These are phyloP conservation scores for Ceratocystis albifundus DNA, from an alignment of 2,329 filamentous ascomycete genomes.

Conservation along the genomic window DNA sequence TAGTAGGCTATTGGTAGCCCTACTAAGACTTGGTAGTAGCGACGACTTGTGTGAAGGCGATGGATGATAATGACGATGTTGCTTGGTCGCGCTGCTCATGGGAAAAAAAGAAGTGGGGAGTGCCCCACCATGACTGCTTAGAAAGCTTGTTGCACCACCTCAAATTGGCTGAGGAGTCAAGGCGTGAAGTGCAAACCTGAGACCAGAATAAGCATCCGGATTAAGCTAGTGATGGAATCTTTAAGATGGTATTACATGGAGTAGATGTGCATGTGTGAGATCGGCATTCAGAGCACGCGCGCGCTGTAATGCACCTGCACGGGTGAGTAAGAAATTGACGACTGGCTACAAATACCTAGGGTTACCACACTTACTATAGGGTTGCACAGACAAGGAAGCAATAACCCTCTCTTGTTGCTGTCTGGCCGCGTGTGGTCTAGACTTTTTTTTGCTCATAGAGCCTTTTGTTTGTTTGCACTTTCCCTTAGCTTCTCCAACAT, in stretches of 20 bases:
- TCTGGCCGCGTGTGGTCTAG: background rate
- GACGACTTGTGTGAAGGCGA: background rate
- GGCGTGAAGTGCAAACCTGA: background rate
- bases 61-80: background rate
- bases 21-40: background rate
- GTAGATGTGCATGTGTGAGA: no score
- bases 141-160: constrained; percentile 1
- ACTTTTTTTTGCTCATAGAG: constrained; percentile 1
- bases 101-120: constrained; percentile 10
- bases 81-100: background rate
- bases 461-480: background rate
- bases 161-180: background rate
- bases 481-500: constrained; percentile 7
- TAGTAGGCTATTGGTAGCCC: background rate
- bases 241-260: background rate
- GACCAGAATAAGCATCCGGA: background rate
- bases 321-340: no score
- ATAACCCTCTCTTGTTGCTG: background rate
- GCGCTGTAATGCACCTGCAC: no score
- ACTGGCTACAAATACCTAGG: no score
- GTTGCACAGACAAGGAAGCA: background rate
- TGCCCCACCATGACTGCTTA: background rate
- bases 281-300: no score
- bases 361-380: background rate
- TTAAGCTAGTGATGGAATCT: background rate